phyloP scores from a whole-genome alignment of 495 filamentous ascomycete genomes.

The Lichina pygmaea region DNA sequence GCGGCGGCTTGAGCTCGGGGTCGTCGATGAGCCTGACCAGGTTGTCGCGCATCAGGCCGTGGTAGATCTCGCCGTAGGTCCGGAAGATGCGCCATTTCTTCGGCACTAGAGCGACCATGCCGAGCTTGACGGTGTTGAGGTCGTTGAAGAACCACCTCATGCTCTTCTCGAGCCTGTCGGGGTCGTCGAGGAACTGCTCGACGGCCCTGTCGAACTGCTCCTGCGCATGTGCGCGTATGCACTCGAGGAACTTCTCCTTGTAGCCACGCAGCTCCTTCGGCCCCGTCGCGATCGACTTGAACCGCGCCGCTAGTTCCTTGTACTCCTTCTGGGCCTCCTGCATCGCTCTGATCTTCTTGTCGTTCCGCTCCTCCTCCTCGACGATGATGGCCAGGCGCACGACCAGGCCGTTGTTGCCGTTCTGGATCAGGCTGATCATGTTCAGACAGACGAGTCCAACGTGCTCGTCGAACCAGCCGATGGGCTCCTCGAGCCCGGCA shows the following conservation, averaged over 20 bases:
- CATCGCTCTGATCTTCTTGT: conserved; percentile 66
- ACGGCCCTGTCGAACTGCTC: conserved; percentile 48
- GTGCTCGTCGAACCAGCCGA: conserved; percentile 90
- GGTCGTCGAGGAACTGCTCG: conserved; percentile 53
- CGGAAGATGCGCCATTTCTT: conserved; percentile 95
- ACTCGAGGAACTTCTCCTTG: conserved; percentile 76
- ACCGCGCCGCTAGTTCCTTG: conserved; percentile 71
- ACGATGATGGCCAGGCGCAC: conserved; percentile 78
- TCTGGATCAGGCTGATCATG: conserved; percentile 58
- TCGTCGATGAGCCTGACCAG: conserved; percentile 60
- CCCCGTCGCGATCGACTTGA: conserved; percentile 82
- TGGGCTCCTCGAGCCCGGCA: conserved; percentile 54
- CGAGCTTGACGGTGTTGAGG: conserved; percentile 67
- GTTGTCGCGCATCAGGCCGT: conserved; percentile 83
- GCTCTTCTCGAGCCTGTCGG: conserved; percentile 57
- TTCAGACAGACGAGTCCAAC: conserved; percentile 70
- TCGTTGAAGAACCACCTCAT: conserved; percentile 96
- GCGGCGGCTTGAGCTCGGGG: conserved; percentile 42
- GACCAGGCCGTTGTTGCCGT: conserved; percentile 66
- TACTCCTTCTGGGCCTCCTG: conserved; percentile 89
- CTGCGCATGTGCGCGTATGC: conserved; percentile 45
- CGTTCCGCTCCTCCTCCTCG: conserved; percentile 85
- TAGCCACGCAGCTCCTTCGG: conserved; percentile 83
- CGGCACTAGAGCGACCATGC: conserved; percentile 71
- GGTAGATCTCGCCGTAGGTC: conserved; percentile 74